Evolutionary conservation across 495 filamentous ascomycete species (phyloP), one percentile per base, ranked within the genome.

Genomic region (Immersiella caudata): DNA sequence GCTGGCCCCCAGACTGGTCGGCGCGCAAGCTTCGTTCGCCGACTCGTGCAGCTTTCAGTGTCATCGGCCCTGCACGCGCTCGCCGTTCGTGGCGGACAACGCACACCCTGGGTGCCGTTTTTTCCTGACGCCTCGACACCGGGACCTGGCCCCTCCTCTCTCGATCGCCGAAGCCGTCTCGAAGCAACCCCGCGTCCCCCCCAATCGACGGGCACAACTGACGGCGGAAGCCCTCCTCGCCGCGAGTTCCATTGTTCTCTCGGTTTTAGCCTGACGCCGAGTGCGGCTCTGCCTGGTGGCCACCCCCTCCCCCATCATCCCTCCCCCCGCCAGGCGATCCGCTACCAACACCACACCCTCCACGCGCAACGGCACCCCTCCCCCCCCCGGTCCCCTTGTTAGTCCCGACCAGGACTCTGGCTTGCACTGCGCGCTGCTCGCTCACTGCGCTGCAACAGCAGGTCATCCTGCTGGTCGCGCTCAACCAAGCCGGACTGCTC

Each of bases 1-100:
- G 29, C 60, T 25, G 60, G 33, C 35, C 60, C n/a, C 24, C 6
- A 55, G 60, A 62, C 9, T 21, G 35, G 33, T 25, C 60, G 33
- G 35, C 36, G 35, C 36, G 60, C 22, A 49, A 25, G 24, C 33
- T 57, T 65, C 26, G 50, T 40, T 57, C 61, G 61, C 61, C 61
- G 62, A 65, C 49, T 54, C 62, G 62, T 65, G 62, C 62, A 65
- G 62, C 62, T 11, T 21, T 12, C 26, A 36, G 25, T 29, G 26
- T 14, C 29, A 29, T 33, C 57, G 25, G 26, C n/a, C 57, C 57
- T 60, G 57, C 57, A 60, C 57, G 57, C 29, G 24, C 26, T 60
- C 57, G 24, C 24, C 57, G 26, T 40, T 25, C 26, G 57, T 40
- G 57, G 9, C 25, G 57, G 57, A 33, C 25, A 21, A 52, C 49